phyloP scores from a whole-genome alignment of 148 eudicot species.

The Diospyros kaki region DNA sequence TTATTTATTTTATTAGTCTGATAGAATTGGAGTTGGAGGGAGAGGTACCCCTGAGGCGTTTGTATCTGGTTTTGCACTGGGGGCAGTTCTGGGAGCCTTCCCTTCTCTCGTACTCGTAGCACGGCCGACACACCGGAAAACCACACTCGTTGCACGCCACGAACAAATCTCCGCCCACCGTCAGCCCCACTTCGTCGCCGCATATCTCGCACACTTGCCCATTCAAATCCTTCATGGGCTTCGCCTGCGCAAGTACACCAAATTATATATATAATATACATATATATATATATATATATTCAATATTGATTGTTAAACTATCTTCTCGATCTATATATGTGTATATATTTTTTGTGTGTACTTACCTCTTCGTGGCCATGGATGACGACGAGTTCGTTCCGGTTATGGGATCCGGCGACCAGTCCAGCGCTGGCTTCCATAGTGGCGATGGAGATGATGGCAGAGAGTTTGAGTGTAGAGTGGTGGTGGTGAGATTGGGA shows the following conservation, averaged over 20 bases:
- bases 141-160: constrained; percentile 99
- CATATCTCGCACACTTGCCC: constrained; percentile 99
- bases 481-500: constrained; percentile 11
- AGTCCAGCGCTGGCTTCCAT: constrained; percentile 99
- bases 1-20: no score
- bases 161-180: constrained; percentile 87
- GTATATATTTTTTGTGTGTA: background rate
- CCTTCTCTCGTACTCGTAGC: constrained; percentile 95
- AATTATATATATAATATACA: background rate
- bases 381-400: constrained; percentile 95
- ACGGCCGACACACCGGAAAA: constrained; percentile 93
- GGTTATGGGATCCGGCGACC: constrained; percentile 96
- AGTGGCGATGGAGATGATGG: background rate
- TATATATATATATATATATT: background rate
- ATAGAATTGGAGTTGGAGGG: no score
- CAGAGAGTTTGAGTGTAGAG: constrained; percentile 6
- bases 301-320: no score
- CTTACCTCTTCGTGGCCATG: constrained; percentile 96
- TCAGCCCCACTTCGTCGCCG: constrained; percentile 75
- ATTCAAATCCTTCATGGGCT: constrained; percentile 80
- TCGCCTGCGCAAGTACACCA: constrained; percentile 51
- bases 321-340: background rate
- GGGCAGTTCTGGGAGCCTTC: constrained; percentile 93
- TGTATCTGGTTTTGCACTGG: constrained; percentile 97
- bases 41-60: constrained; percentile 74